phyloP scores from a whole-genome alignment of 441 rosid species.

The Macaranga tanarius region DNA sequence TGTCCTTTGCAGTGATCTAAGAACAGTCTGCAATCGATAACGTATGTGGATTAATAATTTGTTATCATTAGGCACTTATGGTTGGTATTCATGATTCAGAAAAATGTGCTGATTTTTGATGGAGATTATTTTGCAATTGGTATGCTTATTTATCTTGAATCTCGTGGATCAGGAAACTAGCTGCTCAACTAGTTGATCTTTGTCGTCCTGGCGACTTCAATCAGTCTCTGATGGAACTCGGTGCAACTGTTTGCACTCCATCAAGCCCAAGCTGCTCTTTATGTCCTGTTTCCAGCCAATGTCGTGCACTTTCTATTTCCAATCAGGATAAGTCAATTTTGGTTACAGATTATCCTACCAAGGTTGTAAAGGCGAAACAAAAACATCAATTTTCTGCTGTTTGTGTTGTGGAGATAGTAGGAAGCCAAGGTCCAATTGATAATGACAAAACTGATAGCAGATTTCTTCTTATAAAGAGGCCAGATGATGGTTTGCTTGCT shows the following conservation, averaged over 20 bases:
- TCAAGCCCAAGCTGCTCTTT: constrained; percentile 65
- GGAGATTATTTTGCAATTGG: neutral
- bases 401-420: constrained; percentile 76
- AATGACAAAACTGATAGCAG: constrained; percentile 41
- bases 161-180: constrained; percentile 60
- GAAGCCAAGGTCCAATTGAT: constrained; percentile 28
- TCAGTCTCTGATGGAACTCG: constrained; percentile 94
- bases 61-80: neutral
- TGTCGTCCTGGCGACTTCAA: constrained; percentile 86
- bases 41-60: neutral
- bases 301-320: constrained; percentile 60
- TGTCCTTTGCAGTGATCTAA: neutral
- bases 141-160: constrained; percentile 18
- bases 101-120: neutral
- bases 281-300: constrained; percentile 76
- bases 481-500: constrained; percentile 82
- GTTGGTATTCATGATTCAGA: neutral
- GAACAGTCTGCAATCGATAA: neutral
- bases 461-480: constrained; percentile 80
- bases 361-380: constrained; percentile 65
- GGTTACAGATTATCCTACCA: constrained; percentile 77
- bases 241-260: constrained; percentile 79
- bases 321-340: constrained; percentile 39
- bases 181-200: constrained; percentile 84
- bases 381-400: constrained; percentile 66